phyloP scores from a whole-genome alignment of 129 eudicot species.

The Saposhnikovia divaricata region DNA sequence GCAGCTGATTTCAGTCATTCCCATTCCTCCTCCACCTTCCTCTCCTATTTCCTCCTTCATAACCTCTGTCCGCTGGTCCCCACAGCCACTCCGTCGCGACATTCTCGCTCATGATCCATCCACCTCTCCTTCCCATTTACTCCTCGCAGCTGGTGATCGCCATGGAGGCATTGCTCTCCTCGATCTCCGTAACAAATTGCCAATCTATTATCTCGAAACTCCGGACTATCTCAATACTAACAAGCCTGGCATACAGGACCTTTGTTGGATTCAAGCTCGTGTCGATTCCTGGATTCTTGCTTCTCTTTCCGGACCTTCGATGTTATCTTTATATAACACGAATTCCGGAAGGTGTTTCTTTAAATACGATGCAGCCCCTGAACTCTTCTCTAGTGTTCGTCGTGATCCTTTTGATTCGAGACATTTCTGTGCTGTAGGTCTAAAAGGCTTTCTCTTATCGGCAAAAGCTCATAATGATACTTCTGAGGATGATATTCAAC shows the following conservation, averaged over 20 bases:
- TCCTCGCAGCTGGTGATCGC: constrained; percentile 87
- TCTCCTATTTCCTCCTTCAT: constrained; percentile 60
- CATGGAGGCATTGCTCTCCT: constrained; percentile 76
- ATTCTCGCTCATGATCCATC: constrained; percentile 39
- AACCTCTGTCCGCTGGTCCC: constrained; percentile 84
- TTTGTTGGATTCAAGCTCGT: constrained; percentile 69
- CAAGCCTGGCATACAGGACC: constrained; percentile 63
- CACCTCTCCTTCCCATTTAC: constrained; percentile 45
- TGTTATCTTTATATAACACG: constrained; percentile 46
- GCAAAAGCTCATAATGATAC: constrained; percentile 28
- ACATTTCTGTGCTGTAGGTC: constrained; percentile 57
- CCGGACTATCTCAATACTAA: constrained; percentile 22
- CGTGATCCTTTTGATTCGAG: constrained; percentile 90
- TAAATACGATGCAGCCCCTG: constrained; percentile 69
- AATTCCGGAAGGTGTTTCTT: constrained; percentile 63
- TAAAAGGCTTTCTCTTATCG: constrained; percentile 61
- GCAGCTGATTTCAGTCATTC: constrained; percentile 63
- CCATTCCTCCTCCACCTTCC: constrained; percentile 55
- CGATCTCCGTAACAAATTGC: constrained; percentile 45
- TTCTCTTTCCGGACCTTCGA: constrained; percentile 58
- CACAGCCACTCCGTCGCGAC: constrained; percentile 50
- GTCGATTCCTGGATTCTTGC: constrained; percentile 67
- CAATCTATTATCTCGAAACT: constrained; percentile 41
- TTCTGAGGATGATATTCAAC: constrained; percentile 46
- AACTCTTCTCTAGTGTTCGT: constrained; percentile 48